Conservation (phyloP, 192 early-diverging fungal species). For the Rhizophagus clarus region DNA sequence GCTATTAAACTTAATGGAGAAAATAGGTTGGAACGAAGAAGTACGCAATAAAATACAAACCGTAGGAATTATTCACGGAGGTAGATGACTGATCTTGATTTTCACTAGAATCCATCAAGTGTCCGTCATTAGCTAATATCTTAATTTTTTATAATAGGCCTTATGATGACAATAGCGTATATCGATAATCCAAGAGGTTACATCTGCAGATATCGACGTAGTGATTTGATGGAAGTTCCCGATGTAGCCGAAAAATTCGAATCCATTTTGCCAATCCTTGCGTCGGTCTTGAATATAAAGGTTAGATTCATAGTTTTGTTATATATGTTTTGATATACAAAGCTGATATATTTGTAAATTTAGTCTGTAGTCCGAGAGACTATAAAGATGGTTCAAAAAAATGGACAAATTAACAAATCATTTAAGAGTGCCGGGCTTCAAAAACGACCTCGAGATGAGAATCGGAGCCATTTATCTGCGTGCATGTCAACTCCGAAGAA, state of each 20-base stretch:
- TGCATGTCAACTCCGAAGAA: slow-evolving; percentile 5
- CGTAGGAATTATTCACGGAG: no score
- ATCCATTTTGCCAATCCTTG: neutral
- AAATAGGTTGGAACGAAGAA: slow-evolving; percentile 9
- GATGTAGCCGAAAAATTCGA: neutral
- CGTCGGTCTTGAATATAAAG: slow-evolving; percentile 11
- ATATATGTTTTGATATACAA: slow-evolving; percentile 12
- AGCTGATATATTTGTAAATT: slow-evolving; percentile 24
- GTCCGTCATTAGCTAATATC: neutral
- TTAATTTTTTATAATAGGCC: no score
- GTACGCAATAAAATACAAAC: no score
- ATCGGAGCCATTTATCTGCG: neutral
- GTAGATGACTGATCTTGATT: no score
- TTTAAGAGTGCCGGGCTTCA: neutral
- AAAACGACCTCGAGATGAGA: slow-evolving; percentile 14
- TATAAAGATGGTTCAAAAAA: neutral
- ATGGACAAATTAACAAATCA: neutral
- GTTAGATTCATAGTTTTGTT: neutral
- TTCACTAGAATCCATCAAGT: neutral
- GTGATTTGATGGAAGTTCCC: neutral
- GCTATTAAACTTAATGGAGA: slow-evolving; percentile 19
- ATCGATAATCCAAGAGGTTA: neutral
- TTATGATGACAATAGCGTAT: slow-evolving; percentile 4
- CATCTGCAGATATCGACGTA: neutral
- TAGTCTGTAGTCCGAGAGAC: slow-evolving; percentile 24